Evolutionary conservation across 2,329 filamentous ascomycete species (phyloP).

Genomic region (Seiridium unicorne): DNA sequence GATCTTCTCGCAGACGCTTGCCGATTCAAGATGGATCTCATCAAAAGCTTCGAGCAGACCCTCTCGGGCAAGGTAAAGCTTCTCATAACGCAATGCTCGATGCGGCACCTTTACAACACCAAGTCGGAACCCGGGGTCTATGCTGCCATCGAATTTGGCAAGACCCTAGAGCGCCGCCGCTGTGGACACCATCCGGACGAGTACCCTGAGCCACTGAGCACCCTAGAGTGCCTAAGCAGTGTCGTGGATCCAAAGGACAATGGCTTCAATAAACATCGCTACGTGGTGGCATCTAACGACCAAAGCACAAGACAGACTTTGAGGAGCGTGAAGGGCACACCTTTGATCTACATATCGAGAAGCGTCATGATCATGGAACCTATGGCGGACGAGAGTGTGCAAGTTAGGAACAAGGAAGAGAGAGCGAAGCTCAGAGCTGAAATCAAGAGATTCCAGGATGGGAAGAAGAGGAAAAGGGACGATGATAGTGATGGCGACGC

Average conservation of each 20-base stretch:
- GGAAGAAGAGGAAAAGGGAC: slow-evolving; percentile 48
- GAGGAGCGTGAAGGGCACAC: slow-evolving; percentile 68
- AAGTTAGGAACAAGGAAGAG: slow-evolving; percentile 67
- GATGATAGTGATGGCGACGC: slow-evolving; percentile 35
- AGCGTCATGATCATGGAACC: slow-evolving; percentile 79
- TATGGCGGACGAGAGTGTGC: slow-evolving; percentile 67
- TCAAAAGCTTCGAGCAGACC: slow-evolving; percentile 73
- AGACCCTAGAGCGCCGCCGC: slow-evolving; percentile 71
- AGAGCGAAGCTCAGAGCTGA: slow-evolving; percentile 71
- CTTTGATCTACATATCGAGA: slow-evolving; percentile 74
- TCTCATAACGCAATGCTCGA: slow-evolving; percentile 80
- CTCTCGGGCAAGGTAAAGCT: slow-evolving; percentile 81
- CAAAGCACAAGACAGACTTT: slow-evolving; percentile 60
- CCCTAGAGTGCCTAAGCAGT: slow-evolving; percentile 67
- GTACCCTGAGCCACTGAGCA: slow-evolving; percentile 67
- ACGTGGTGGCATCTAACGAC: slow-evolving; percentile 75
- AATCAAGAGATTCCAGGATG: slow-evolving; percentile 51
- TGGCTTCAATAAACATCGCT: slow-evolving; percentile 73
- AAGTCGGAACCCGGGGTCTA: slow-evolving; percentile 51
- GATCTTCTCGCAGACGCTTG: slow-evolving; percentile 80
- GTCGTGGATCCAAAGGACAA: slow-evolving; percentile 78
- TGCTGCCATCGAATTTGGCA: slow-evolving; percentile 71
- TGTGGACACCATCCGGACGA: slow-evolving; percentile 76
- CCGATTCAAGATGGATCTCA: slow-evolving; percentile 86
- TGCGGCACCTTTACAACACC: slow-evolving; percentile 72